A percentile compares a stretch with the other conserved stretches of the same genome.
Conservation (phyloP, 495 filamentous ascomycete species). For the Podospora anserina region DNA sequence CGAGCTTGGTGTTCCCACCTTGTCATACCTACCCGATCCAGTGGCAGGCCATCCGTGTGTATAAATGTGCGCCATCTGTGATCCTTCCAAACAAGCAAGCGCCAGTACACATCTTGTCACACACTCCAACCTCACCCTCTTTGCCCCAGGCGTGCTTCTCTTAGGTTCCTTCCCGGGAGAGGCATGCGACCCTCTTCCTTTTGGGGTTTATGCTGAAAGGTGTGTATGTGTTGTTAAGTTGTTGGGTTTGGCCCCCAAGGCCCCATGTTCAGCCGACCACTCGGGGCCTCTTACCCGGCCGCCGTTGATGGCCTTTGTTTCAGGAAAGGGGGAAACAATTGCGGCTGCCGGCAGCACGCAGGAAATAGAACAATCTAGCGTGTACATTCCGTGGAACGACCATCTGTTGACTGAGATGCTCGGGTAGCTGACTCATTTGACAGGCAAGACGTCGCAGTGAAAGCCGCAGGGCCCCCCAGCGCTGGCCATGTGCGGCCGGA, state of each 20-base stretch:
- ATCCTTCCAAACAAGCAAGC: neutral
- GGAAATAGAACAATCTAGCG: slow-evolving; percentile 3
- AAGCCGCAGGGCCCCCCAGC: neutral
- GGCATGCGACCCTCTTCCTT: neutral
- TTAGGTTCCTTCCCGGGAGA: neutral
- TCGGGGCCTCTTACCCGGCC: neutral
- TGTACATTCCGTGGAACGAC: neutral
- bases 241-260: neutral
- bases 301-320: neutral
- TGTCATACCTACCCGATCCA: slow-evolving; percentile 13
- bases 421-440: neutral
- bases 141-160: neutral
- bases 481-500: neutral
- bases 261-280: slow-evolving; percentile 1
- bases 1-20: slow-evolving; percentile 1
- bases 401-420: neutral
- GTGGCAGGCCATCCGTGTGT: neutral
- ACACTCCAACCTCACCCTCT: neutral
- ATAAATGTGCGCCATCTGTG: neutral
- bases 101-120: neutral
- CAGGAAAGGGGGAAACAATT: neutral
- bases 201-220: neutral
- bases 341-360: slow-evolving; percentile 1
- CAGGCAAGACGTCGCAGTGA: neutral
- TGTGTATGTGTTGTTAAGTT: neutral